Base-by-base conservation (phyloP, 2,329 filamentous ascomycete species). In the Fusarium sp. region DNA sequence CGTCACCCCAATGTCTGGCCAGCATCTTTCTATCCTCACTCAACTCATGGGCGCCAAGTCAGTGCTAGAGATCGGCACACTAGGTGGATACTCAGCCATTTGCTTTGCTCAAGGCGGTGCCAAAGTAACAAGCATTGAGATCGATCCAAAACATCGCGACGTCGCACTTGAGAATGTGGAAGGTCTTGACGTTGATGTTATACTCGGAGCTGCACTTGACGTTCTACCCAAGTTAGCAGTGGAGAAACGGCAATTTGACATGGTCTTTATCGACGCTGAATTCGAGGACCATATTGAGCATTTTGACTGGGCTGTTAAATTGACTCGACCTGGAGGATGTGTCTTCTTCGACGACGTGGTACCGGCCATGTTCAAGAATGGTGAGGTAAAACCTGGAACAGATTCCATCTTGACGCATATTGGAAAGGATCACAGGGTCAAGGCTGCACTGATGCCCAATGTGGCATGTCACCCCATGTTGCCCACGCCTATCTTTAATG, bases 191-290 rank as follows among this genome's bases (percentile, higher is more conserved):
- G 82, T 86, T 1, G 83, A 87, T 3, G 78, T 89, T 3, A 66
- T 85, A 3, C 77, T 85, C 1, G 86, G 87, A 1, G 77, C 82
- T 3, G 86, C 82, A 0, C 58, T 85, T 6, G 84, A 87, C 7
- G 73, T 82, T 1, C 45, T 82, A 31, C 79, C 81, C 1, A 74
- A 78, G 55, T 74, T 89, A 22, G 78, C 71, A 0, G 77, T 80
- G 13, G 83, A 88, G 65, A 82, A 84, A 3, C 79, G 79, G 16
- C 79, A 79, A 48, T 87, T 87, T 65, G 86, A 86, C 61, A 81
- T 89, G 68, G 82, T 85, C 3, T 89, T 89, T 65, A 85, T 89
- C 39, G 86, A 89, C 74, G 87, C 87, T 12, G 85, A 86, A 51
- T 87, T 86, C 78, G 79, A 80, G 47, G 85, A 86, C 69, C 86